Conservation (phyloP, 2,329 filamentous ascomycete species). For the Exophiala dermatitidis region DNA sequence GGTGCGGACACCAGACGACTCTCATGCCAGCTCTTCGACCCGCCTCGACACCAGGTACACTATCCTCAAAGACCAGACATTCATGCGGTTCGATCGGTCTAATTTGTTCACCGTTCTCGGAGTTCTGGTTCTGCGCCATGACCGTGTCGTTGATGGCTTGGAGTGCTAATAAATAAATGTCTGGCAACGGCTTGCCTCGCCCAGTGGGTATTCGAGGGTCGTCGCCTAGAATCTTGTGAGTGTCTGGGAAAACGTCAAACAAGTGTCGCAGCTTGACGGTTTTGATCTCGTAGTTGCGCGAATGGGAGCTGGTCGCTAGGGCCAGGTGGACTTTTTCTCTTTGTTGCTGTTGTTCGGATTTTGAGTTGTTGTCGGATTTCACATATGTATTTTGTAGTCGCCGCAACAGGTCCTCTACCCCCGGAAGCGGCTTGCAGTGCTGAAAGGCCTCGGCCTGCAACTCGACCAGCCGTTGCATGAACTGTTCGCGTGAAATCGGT, state of each 20-base stretch:
- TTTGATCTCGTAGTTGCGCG: constrained; percentile 69
- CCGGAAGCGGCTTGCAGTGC: constrained; percentile 66
- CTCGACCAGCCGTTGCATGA: constrained; percentile 50
- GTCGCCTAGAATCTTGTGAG: constrained; percentile 77
- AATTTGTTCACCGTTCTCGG: constrained; percentile 21
- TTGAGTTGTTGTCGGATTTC: constrained; percentile 24
- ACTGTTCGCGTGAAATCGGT: constrained; percentile 66
- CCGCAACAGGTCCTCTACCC: constrained; percentile 61
- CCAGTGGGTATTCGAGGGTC: constrained; percentile 69
- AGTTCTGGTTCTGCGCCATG: constrained; percentile 45
- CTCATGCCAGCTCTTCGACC: constrained; percentile 90
- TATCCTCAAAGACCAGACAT: constrained; percentile 94
- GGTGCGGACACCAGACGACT: constrained; percentile 86
- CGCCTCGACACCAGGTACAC: constrained; percentile 84
- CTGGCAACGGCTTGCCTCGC: constrained; percentile 86
- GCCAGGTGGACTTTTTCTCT: constrained; percentile 63
- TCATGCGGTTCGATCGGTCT: constrained; percentile 68
- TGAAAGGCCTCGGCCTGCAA: constrained; percentile 70
- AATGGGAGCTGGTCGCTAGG: constrained; percentile 72
- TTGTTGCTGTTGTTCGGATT: constrained; percentile 21
- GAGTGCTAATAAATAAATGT: constrained; percentile 86
- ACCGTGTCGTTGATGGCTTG: constrained; percentile 74
- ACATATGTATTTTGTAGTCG: constrained; percentile 39
- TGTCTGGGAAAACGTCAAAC: constrained; percentile 54
- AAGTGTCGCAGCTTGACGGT: constrained; percentile 49